These are phyloP conservation scores for Exophiala phaeomuriformis DNA, from an alignment of 2,329 filamentous ascomycete species.

Conservation along the genomic window DNA sequence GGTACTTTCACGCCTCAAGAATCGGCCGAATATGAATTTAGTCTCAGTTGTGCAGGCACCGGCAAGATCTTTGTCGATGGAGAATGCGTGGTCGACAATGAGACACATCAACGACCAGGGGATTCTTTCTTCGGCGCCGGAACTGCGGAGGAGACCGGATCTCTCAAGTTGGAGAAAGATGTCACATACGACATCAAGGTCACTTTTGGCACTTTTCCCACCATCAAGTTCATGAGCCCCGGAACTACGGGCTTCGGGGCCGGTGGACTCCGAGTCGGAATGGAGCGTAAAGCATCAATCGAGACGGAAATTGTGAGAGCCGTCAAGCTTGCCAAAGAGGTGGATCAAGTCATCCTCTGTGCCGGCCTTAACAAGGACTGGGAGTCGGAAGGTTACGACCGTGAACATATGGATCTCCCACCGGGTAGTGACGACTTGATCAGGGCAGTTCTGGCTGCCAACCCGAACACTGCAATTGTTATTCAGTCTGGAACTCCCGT, in stretches of 20 bases:
- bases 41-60: constrained; percentile 59
- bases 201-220: constrained; percentile 54
- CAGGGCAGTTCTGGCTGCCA: constrained; percentile 55
- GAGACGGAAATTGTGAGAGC: constrained; percentile 58
- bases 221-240: constrained; percentile 48
- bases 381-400: constrained; percentile 67
- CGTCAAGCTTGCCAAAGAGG: constrained; percentile 58
- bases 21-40: constrained; percentile 56
- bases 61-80: constrained; percentile 59
- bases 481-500: constrained; percentile 69
- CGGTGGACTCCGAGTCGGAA: constrained; percentile 57
- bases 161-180: constrained; percentile 51
- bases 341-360: constrained; percentile 71
- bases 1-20: constrained; percentile 54
- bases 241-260: constrained; percentile 46
- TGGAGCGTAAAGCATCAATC: constrained; percentile 51
- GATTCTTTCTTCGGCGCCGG: constrained; percentile 60
- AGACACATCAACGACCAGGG: constrained; percentile 55
- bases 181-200: constrained; percentile 53
- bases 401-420: constrained; percentile 51
- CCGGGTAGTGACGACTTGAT: constrained; percentile 51
- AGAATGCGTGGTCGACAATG: constrained; percentile 58
- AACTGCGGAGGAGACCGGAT: constrained; percentile 57
- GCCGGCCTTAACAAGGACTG: constrained; percentile 73
- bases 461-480: constrained; percentile 64